phyloP scores from a whole-genome alignment of 2,329 filamentous ascomycete species.

The Domatiomyces globalis region DNA sequence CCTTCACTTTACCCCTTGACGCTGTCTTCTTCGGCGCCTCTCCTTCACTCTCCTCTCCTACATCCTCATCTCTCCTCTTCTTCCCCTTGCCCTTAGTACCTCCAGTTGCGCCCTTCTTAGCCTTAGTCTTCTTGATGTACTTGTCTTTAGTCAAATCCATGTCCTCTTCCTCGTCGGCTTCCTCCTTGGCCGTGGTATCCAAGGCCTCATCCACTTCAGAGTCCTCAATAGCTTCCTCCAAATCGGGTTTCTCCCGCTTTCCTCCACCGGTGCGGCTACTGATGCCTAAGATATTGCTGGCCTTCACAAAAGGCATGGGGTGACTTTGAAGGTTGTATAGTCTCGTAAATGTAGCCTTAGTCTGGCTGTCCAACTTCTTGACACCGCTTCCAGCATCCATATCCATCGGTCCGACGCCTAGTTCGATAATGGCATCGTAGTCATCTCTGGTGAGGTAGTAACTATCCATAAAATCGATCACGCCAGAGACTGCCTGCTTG shows the following conservation, averaged over 20 bases:
- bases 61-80: slow-evolving; percentile 22
- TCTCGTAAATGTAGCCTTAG: slow-evolving; percentile 81
- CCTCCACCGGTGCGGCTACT: slow-evolving; percentile 39
- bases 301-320: slow-evolving; percentile 92
- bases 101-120: slow-evolving; percentile 43
- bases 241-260: slow-evolving; percentile 68
- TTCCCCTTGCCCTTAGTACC: slow-evolving; percentile 26
- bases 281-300: slow-evolving; percentile 57
- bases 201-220: slow-evolving; percentile 53
- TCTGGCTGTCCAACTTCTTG: slow-evolving; percentile 67
- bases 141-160: slow-evolving; percentile 87
- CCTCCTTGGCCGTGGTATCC: slow-evolving; percentile 32
- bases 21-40: slow-evolving; percentile 4
- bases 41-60: slow-evolving; percentile 17
- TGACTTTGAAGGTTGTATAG: slow-evolving; percentile 78
- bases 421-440: slow-evolving; percentile 80
- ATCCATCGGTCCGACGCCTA: slow-evolving; percentile 74
- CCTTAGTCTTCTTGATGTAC: slow-evolving; percentile 82
- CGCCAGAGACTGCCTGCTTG: slow-evolving; percentile 63
- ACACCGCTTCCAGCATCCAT: slow-evolving; percentile 37
- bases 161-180: slow-evolving; percentile 59
- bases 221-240: slow-evolving; percentile 92
- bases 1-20: slow-evolving; percentile 5
- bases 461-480: slow-evolving; percentile 92
- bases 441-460: slow-evolving; percentile 93